Conservation (phyloP, 441 rosid species). For the Pelargonium cotyledonis region DNA sequence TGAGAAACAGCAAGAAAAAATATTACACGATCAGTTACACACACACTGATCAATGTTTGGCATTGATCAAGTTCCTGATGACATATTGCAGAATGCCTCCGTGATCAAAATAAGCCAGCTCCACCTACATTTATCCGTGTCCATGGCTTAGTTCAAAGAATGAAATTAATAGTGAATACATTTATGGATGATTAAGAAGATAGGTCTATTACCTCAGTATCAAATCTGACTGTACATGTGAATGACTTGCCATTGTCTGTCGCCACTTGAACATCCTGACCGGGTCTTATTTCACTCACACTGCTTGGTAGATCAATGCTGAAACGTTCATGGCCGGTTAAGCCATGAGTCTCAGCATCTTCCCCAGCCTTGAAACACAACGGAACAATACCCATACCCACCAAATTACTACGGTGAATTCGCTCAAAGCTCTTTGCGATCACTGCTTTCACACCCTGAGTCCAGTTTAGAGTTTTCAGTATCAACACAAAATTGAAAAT, state of each 20-base stretch:
- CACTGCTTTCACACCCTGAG: constrained; percentile 87
- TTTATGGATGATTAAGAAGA: too few relatives aligned
- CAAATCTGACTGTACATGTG: constrained; percentile 62
- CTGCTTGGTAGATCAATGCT: constrained; percentile 63
- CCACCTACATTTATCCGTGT: constrained; percentile 47
- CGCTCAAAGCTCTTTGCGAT: constrained; percentile 88
- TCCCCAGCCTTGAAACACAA: constrained; percentile 78
- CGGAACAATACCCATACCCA: constrained; percentile 86
- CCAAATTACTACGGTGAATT: constrained; percentile 84
- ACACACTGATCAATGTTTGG: constrained; percentile 29
- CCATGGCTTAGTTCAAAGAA: constrained; percentile 5
- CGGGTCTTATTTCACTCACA: constrained; percentile 67
- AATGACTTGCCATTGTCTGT: constrained; percentile 73
- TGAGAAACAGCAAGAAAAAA: too few relatives aligned
- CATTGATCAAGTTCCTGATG: constrained; percentile 66
- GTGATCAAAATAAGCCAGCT: constrained; percentile 76
- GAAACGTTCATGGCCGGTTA: constrained; percentile 75
- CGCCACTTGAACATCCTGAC: constrained; percentile 70
- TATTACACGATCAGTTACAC: too few relatives aligned
- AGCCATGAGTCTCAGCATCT: constrained; percentile 70
- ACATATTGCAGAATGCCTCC: constrained; percentile 87
- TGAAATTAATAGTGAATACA: not conserved
- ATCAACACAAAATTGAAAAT: not conserved
- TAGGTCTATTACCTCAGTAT: constrained; percentile 60
- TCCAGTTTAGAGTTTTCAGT: constrained; percentile 4